These are phyloP conservation scores for Penicillium crystallinum DNA, from an alignment of 495 filamentous ascomycete species.

Conservation along the genomic window DNA sequence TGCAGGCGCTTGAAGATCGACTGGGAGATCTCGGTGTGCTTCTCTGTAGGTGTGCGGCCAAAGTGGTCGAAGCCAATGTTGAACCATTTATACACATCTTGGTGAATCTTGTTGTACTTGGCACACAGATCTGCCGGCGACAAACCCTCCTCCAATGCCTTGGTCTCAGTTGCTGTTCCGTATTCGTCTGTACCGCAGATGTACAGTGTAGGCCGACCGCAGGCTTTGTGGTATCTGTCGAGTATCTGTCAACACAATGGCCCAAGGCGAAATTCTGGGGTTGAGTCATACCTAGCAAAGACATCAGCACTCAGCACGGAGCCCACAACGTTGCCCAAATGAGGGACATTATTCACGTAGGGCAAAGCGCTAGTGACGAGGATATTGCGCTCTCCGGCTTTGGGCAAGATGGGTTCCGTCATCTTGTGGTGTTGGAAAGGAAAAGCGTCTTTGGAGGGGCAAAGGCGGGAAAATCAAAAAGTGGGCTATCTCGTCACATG, in stretches of 20 bases:
- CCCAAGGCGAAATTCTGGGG: constrained; percentile 1
- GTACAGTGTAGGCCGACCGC: constrained; percentile 55
- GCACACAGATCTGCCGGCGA: constrained; percentile 70
- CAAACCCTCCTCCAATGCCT: constrained; percentile 62
- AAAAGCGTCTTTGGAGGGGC: constrained; percentile 27
- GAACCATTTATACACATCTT: constrained; percentile 85
- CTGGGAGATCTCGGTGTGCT: constrained; percentile 85
- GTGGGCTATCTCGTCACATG: constrained; percentile 27
- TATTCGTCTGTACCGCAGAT: constrained; percentile 66
- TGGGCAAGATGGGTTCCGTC: constrained; percentile 36
- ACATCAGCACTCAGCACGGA: constrained; percentile 80
- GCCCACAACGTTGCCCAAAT: constrained; percentile 90
- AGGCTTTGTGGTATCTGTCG: constrained; percentile 62
- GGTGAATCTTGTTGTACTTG: constrained; percentile 80
- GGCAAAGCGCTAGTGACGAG: constrained; percentile 58
- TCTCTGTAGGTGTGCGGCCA: constrained; percentile 71
- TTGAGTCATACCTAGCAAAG: constrained; percentile 55
- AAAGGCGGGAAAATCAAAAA: constrained; percentile 26
- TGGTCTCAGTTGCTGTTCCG: constrained; percentile 84
- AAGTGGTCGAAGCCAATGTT: constrained; percentile 81
- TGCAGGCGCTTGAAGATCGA: constrained; percentile 75
- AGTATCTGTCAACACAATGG: constrained; percentile 7
- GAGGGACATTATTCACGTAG: constrained; percentile 96
- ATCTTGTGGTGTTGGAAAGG: constrained; percentile 22
- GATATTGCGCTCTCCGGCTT: constrained; percentile 41